Evolutionary conservation across 176 grass and related monocot genomes (phyloP).

Genomic region (sorghum (Sorghum bicolor)): DNA sequence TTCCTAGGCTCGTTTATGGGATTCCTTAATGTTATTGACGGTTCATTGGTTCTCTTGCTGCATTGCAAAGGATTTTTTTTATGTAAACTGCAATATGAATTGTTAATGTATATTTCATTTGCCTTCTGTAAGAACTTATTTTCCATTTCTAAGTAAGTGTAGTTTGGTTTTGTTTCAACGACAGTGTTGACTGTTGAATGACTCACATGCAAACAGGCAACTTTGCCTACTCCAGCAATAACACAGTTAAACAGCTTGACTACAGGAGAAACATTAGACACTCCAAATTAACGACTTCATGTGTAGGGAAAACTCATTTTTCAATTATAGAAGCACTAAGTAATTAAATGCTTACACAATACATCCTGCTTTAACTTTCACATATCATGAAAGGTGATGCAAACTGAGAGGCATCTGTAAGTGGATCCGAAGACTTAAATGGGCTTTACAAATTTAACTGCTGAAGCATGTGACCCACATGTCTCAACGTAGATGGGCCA

Average conservation of each 20-base stretch:
- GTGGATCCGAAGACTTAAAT: neutral
- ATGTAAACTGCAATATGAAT: neutral
- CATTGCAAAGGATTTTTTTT: neutral
- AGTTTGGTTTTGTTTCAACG: neutral
- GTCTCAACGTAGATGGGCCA: neutral
- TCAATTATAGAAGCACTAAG: neutral
- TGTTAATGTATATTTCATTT: neutral
- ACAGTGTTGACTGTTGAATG: neutral
- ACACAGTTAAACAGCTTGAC: neutral
- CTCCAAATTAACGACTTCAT: neutral
- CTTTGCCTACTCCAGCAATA: neutral
- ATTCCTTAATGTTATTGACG: neutral
- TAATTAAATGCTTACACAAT: constrained; percentile 9
- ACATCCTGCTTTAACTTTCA: neutral
- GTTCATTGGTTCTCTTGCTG: neutral
- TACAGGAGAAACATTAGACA: neutral
- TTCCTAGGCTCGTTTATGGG: neutral
- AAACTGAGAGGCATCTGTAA: neutral
- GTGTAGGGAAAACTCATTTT: neutral
- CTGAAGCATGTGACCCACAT: neutral
- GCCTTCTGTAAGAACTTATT: neutral
- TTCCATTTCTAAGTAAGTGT: neutral
- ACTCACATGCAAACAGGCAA: neutral
- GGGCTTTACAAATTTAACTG: constrained; percentile 11
- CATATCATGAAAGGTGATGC: constrained; percentile 1